These are phyloP conservation scores for Diplodia mutila DNA, from an alignment of 2,329 filamentous ascomycete genomes.

Conservation along the genomic window DNA sequence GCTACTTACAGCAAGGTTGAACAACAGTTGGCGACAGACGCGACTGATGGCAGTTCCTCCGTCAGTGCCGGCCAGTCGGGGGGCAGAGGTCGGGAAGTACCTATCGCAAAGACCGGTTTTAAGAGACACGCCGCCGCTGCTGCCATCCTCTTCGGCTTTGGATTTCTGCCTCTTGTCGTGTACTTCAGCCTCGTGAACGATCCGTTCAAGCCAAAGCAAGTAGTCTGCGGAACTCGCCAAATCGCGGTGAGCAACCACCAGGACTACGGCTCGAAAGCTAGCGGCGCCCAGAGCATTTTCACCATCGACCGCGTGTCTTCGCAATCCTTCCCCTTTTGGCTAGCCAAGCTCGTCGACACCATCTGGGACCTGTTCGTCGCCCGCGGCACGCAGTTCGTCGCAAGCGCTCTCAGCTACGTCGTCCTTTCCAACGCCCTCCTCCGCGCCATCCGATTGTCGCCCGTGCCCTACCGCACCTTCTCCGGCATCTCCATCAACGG, in stretches of 20 bases:
- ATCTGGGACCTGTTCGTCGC: slow-evolving; percentile 42
- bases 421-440: slow-evolving; percentile 42
- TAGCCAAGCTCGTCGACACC: slow-evolving; percentile 42
- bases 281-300: slow-evolving; percentile 31
- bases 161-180: background rate
- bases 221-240: background rate
- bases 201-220: background rate
- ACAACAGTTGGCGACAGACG: background rate
- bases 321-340: slow-evolving; percentile 35
- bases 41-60: background rate
- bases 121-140: background rate
- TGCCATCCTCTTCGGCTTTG: background rate
- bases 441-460: slow-evolving; percentile 39
- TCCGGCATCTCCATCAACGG: slow-evolving; percentile 38
- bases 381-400: slow-evolving; percentile 38
- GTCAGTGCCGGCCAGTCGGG: too few relatives aligned
- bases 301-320: slow-evolving; percentile 35
- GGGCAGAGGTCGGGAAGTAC: too few relatives aligned
- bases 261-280: background rate
- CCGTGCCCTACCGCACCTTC: slow-evolving; percentile 40
- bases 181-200: background rate
- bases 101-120: background rate
- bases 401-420: slow-evolving; percentile 36
- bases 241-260: too few relatives aligned
- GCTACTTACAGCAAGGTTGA: background rate